Percentiles rank a stretch among this genome's conserved stretches.
phyloP scores from a whole-genome alignment of 2,329 filamentous ascomycete genomes.

The Epichloe scottii region DNA sequence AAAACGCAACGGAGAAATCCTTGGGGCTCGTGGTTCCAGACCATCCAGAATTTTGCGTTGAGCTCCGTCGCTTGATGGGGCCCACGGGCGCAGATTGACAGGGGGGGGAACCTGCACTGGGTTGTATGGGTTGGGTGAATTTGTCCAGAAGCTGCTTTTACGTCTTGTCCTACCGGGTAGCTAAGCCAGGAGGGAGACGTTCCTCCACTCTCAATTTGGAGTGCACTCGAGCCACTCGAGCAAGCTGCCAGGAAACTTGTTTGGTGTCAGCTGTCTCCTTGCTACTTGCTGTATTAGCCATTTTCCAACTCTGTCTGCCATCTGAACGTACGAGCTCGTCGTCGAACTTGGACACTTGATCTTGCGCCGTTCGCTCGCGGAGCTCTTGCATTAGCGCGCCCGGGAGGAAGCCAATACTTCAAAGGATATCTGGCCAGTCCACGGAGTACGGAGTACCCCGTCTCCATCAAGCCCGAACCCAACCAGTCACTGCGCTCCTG shows the following conservation, averaged over 20 bases:
- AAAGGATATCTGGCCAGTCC: neutral
- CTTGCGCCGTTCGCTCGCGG: too few relatives aligned
- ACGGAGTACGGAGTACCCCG: too few relatives aligned
- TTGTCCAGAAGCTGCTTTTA: neutral
- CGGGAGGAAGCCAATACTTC: neutral
- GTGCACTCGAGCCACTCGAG: neutral
- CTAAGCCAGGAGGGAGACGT: too few relatives aligned
- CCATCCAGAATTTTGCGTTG: slow-evolving; percentile 29
- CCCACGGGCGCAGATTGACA: neutral
- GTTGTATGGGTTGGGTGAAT: slow-evolving; percentile 2
- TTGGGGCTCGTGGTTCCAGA: slow-evolving; percentile 21
- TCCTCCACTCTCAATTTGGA: slow-evolving; percentile 1
- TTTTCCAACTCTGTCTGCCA: too few relatives aligned
- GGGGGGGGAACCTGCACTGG: neutral
- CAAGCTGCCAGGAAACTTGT: neutral
- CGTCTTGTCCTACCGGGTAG: too few relatives aligned
- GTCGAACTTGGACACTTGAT: too few relatives aligned
- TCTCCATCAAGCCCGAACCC: neutral
- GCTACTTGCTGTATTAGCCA: too few relatives aligned
- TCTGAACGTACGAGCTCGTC: too few relatives aligned
- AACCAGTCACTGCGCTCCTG: neutral
- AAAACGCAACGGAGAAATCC: slow-evolving; percentile 20
- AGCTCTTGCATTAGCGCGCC: too few relatives aligned
- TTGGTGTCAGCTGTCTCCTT: too few relatives aligned
- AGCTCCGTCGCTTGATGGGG: slow-evolving; percentile 23